These are phyloP conservation scores for Ambrosiella xylebori DNA, from an alignment of 2,329 filamentous ascomycete genomes.

Conservation along the genomic window DNA sequence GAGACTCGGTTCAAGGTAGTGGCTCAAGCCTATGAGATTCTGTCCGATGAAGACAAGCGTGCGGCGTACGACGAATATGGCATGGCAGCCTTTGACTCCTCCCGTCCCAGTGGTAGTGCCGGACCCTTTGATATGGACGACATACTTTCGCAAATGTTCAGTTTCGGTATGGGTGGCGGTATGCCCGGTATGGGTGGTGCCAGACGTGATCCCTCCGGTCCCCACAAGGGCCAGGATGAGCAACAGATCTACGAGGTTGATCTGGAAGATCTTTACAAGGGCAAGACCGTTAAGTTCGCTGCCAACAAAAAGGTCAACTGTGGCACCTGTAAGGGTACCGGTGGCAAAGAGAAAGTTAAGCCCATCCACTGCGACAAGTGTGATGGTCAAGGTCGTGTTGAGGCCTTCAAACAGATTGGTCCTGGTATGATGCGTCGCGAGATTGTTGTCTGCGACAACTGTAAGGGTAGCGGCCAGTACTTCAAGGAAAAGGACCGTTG, in stretches of 20 bases:
- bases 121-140: slow-evolving; percentile 75
- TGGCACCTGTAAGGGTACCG: slow-evolving; percentile 68
- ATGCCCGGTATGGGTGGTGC: slow-evolving; percentile 28
- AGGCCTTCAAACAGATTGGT: slow-evolving; percentile 66
- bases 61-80: slow-evolving; percentile 83
- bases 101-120: slow-evolving; percentile 24
- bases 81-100: slow-evolving; percentile 86
- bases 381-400: slow-evolving; percentile 59
- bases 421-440: slow-evolving; percentile 74
- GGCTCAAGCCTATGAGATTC: slow-evolving; percentile 92
- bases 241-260: slow-evolving; percentile 82
- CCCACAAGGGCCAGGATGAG: slow-evolving; percentile 62
- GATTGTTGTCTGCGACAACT: slow-evolving; percentile 63
- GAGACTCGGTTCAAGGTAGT: slow-evolving; percentile 87
- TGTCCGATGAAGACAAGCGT: slow-evolving; percentile 87
- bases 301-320: slow-evolving; percentile 91
- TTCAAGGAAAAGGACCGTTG: slow-evolving; percentile 95
- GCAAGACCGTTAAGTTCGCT: slow-evolving; percentile 89
- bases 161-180: slow-evolving; percentile 46
- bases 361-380: slow-evolving; percentile 68
- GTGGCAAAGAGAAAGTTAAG: slow-evolving; percentile 85
- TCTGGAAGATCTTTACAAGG: slow-evolving; percentile 92
- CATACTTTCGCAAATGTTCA: slow-evolving; percentile 84
- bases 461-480: slow-evolving; percentile 67
- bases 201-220: slow-evolving; percentile 37